Base-by-base conservation (phyloP, 192 early-diverging fungal species). In the Umbelopsis sp. region DNA sequence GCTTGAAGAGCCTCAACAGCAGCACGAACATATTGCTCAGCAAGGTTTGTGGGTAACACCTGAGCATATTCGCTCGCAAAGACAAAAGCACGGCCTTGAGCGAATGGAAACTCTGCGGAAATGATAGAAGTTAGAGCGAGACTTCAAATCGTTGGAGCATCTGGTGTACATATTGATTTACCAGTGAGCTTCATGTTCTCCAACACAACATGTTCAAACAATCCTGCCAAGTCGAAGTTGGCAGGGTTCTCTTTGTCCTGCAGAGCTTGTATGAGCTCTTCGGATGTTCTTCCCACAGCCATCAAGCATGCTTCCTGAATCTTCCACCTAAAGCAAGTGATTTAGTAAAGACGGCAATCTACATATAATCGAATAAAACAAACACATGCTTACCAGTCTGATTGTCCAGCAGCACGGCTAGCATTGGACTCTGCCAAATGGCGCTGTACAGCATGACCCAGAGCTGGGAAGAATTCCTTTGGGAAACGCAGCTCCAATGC, bases 21-120 rank as follows among this genome's bases (percentile, higher is more conserved):
- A n/a, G 92, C 92, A 22, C 81, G 74, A 48, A 96, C 84, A 79
- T 93, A 95, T 47, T 92, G 88, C 2, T 75, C 61, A 2, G 91
- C 83, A 27, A 94, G 82, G 15, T 88, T 77, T 1, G 81, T 55
- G 15, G 93, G 93, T 27, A 96, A 78, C 20, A 88, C 82, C 12
- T 84, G 79, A 18, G 91, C 89, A 85, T 94, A 93, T 71, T 90
- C 85, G 51, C 90, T 91, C 2, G 91, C 86, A 86, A 96, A 96
- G 18, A 95, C 90, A 64, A 98, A 87, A 2, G 94, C 90, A 15
- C 97, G 94, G 4, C 95, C 95, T 77, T 95, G 93, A 68, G 93
- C 84, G 76, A 94, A 94, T 9, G 97, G 97, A 49, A 70, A 81
- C 9, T 88, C 88, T 83, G 50, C 27, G 61, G 35, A 5, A n/a